Conservation (phyloP, 805 yeast genomes). For the Myxozyma vanderwaltii region DNA sequence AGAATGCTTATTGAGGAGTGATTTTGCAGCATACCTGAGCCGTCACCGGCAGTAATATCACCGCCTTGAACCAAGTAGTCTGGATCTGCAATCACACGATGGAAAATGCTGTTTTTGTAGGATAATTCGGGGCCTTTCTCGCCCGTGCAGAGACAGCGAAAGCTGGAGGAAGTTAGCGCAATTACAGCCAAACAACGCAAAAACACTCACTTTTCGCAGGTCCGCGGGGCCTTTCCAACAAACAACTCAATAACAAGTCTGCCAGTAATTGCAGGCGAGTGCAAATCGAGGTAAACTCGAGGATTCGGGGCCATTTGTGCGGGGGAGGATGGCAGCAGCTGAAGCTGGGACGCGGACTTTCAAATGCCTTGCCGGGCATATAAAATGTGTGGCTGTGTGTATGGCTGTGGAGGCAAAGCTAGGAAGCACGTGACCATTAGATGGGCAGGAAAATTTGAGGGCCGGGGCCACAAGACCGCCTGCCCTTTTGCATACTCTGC, state of each 20-base stretch:
- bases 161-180: conserved; percentile 38
- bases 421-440: background rate
- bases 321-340: background rate
- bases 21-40: conserved; percentile 52
- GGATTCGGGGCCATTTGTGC: conserved; percentile 18
- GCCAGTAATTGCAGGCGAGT: conserved; percentile 21
- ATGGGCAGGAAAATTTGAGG: conserved; percentile 5
- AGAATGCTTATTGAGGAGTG: no score
- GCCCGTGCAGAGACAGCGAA: conserved; percentile 75
- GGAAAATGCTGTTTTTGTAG: conserved; percentile 68
- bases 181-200: background rate
- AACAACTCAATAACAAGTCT: conserved; percentile 27
- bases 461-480: conserved; percentile 5
- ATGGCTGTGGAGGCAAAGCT: conserved; percentile 5
- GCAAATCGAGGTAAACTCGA: conserved; percentile 28
- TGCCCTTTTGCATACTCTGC: no score
- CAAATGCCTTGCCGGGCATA: no score
- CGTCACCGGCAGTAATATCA: conserved; percentile 62
- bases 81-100: conserved; percentile 62
- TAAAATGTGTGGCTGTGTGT: background rate
- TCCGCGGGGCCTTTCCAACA: conserved; percentile 18
- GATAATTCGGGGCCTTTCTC: conserved; percentile 63
- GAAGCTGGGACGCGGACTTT: no score
- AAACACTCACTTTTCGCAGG: conserved; percentile 31
- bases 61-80: conserved; percentile 85